Evolutionary conservation across 1,284 basidiomycete species (phyloP).

Genomic region (Kwoniella shivajii): DNA sequence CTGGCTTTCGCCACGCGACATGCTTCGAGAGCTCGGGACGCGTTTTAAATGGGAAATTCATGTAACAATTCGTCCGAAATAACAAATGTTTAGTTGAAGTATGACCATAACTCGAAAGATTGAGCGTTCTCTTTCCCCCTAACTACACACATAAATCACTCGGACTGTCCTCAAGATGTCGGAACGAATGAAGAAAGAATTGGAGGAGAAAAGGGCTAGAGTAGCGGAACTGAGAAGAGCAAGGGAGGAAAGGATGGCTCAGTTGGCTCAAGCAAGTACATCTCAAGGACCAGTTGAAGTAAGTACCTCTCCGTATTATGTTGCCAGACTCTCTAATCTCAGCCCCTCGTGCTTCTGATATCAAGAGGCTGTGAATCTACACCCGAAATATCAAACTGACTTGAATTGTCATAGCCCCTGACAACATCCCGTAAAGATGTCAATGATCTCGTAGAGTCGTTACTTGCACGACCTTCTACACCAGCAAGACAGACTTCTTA

Average conservation of each 20-base stretch:
- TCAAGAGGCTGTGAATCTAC: background rate
- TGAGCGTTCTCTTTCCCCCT: too few species aligned
- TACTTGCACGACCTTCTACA: slow-evolving; percentile 54
- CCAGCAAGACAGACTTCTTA: slow-evolving; percentile 11
- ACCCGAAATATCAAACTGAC: slow-evolving; percentile 5
- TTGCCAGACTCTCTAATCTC: background rate
- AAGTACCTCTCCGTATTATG: background rate
- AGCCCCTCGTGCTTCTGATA: background rate
- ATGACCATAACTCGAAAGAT: too few species aligned
- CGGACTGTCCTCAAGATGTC: too few species aligned
- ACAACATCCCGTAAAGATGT: slow-evolving; percentile 59
- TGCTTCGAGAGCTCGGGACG: too few species aligned
- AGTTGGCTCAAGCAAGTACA: slow-evolving; percentile 34
- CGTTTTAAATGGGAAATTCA: too few species aligned
- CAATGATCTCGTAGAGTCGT: slow-evolving; percentile 66
- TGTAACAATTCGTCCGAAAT: too few species aligned
- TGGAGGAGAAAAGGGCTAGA: slow-evolving; percentile 87
- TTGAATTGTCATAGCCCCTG: slow-evolving; percentile 20
- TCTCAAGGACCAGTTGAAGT: slow-evolving; percentile 17
- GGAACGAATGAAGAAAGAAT: slow-evolving; percentile 68
- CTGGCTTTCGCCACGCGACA: too few species aligned
- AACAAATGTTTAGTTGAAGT: too few species aligned
- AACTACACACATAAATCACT: too few species aligned
- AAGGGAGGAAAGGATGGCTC: slow-evolving; percentile 47
- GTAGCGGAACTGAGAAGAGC: slow-evolving; percentile 66